Evolutionary conservation across 1,284 basidiomycete species (phyloP).

Genomic region (Austropuccinia psidii): DNA sequence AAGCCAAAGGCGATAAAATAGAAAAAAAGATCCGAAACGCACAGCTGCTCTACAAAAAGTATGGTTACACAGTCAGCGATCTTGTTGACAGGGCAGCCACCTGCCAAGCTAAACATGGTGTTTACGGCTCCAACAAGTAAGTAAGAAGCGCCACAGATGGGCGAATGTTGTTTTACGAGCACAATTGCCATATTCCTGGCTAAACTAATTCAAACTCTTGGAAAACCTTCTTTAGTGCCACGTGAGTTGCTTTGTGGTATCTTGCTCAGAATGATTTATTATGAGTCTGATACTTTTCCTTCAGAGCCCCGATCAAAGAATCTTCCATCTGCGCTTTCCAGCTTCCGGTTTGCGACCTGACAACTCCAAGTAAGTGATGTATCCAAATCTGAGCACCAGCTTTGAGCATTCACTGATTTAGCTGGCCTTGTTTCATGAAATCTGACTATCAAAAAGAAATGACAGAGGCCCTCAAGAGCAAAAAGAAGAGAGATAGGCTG

Average conservation of each 20-base stretch:
- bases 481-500: too few relatives aligned
- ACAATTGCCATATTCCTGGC: too few relatives aligned
- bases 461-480: too few relatives aligned
- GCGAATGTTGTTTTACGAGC: too few relatives aligned
- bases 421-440: too few relatives aligned
- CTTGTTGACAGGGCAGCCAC: constrained; percentile 11
- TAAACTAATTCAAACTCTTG: too few relatives aligned
- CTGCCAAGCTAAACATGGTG: constrained; percentile 16
- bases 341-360: constrained; percentile 23
- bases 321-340: constrained; percentile 27
- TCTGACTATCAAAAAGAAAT: too few relatives aligned
- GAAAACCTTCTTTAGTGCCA: too few relatives aligned
- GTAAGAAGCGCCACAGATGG: too few relatives aligned
- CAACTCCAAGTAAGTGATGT: constrained; percentile 14
- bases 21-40: constrained; percentile 5
- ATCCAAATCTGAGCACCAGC: too few relatives aligned
- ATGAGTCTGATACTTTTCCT: background rate
- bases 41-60: background rate
- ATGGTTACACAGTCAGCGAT: constrained; percentile 7
- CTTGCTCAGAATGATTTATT: too few relatives aligned
- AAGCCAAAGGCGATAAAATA: background rate
- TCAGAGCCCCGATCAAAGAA: background rate
- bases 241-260: background rate
- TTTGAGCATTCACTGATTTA: too few relatives aligned
- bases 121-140: constrained; percentile 16